phyloP scores from a whole-genome alignment of 2,329 filamentous ascomycete species.

The Fusarium kyushuense region DNA sequence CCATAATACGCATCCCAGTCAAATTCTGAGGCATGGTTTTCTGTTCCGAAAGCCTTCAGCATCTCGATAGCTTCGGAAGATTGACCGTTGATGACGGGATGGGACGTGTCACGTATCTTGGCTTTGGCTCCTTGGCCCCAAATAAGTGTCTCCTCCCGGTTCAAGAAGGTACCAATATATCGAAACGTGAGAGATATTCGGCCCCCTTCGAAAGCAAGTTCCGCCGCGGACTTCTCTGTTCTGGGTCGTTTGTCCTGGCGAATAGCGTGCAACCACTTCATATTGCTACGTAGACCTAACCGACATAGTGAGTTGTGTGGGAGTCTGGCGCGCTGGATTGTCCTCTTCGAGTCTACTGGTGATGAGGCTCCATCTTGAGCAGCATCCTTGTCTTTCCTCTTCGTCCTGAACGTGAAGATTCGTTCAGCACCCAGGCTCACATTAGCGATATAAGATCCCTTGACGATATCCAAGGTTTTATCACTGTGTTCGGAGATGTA shows the following conservation, averaged over 20 bases:
- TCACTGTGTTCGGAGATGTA: conserved; percentile 97
- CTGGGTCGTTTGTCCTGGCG: conserved; percentile 82
- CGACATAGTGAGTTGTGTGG: conserved; percentile 91
- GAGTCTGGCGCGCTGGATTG: conserved; percentile 76
- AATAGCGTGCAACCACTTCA: conserved; percentile 92
- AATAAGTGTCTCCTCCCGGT: conserved; percentile 72
- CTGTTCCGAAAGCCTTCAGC: conserved; percentile 82
- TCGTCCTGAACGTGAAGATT: conserved; percentile 89
- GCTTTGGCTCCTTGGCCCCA: conserved; percentile 91
- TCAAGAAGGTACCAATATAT: conserved; percentile 86
- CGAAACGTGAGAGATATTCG: conserved; percentile 95
- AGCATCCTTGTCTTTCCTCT: conserved; percentile 67
- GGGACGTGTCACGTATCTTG: conserved; percentile 73
- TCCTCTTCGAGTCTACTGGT: conserved; percentile 53
- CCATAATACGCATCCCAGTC: conserved; percentile 84
- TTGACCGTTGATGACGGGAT: conserved; percentile 76
- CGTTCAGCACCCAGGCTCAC: conserved; percentile 92
- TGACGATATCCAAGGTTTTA: conserved; percentile 92
- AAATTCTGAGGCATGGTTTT: conserved; percentile 81
- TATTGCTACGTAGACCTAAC: conserved; percentile 85
- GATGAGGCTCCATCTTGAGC: conserved; percentile 38
- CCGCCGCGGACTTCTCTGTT: conserved; percentile 74
- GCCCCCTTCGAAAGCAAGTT: conserved; percentile 78
- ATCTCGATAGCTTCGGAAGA: conserved; percentile 73
- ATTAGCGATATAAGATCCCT: conserved; percentile 87